Percentiles rank a stretch among this genome's conserved stretches.
These are phyloP conservation scores for Hericium coralloides DNA, from an alignment of 768 basidiomycete genomes.

Conservation along the genomic window DNA sequence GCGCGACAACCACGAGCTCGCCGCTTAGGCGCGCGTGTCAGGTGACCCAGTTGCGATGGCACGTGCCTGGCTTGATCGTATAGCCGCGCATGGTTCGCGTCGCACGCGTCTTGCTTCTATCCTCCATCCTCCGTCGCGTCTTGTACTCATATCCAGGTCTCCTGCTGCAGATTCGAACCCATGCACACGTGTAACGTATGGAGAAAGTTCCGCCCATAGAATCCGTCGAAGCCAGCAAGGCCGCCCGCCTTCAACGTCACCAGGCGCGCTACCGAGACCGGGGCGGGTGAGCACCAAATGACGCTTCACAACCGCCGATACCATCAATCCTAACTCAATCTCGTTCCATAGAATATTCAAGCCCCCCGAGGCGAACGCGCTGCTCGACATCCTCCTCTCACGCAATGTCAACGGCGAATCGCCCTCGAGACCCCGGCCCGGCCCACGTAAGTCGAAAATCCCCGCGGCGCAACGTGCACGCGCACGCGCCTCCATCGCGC, in stretches of 20 bases:
- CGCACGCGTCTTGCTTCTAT: neutral
- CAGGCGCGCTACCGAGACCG: constrained; percentile 60
- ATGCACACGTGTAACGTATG: neutral
- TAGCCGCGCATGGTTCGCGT: neutral
- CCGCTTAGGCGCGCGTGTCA: no score
- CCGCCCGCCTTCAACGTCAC: constrained; percentile 49
- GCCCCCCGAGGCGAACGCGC: constrained; percentile 38
- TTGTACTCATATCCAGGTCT: neutral
- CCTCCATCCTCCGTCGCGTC: neutral
- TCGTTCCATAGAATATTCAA: constrained; percentile 37
- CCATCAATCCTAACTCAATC: neutral
- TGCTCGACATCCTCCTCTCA: constrained; percentile 45
- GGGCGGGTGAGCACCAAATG: constrained; percentile 20
- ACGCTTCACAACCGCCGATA: no score
- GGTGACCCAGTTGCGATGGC: no score
- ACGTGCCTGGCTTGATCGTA: neutral
- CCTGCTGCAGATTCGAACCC: no score
- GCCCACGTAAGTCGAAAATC: neutral
- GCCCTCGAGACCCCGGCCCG: constrained; percentile 24
- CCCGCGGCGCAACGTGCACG: neutral
- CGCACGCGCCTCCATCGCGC: neutral
- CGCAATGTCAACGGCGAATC: constrained; percentile 39
- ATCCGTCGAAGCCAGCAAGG: constrained; percentile 50
- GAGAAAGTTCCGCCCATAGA: constrained; percentile 12
- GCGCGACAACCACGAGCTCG: no score